Percentiles rank a stretch among this genome's conserved stretches.
Evolutionary conservation across 768 basidiomycete species (phyloP).

Genomic region (Kwoniella heveanensis): DNA sequence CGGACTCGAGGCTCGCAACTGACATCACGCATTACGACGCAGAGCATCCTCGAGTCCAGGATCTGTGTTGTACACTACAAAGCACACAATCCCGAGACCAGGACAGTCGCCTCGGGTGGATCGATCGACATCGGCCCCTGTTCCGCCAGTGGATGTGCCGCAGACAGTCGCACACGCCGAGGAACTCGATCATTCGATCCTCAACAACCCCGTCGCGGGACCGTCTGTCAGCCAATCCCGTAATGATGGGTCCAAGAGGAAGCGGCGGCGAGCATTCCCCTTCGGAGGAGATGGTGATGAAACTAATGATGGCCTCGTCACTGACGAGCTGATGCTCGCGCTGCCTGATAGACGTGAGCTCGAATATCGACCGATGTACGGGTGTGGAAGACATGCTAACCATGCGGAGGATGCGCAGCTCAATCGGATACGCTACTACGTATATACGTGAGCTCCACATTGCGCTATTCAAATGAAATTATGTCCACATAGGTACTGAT

Average conservation of each 20-base stretch:
- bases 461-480: background rate
- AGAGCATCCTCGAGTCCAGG: background rate
- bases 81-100: background rate
- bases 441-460: slow-evolving; percentile 8
- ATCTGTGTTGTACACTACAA: background rate
- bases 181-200: slow-evolving; percentile 22
- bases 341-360: slow-evolving; percentile 17
- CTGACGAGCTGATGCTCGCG: slow-evolving; percentile 8
- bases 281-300: slow-evolving; percentile 1
- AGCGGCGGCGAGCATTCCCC: slow-evolving; percentile 2
- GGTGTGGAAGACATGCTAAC: no score
- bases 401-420: no score
- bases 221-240: background rate
- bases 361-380: no score
- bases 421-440: slow-evolving; percentile 13
- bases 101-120: background rate
- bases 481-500: no score
- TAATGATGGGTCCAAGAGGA: background rate
- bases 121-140: background rate
- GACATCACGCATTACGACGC: no score
- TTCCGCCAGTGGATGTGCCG: slow-evolving; percentile 13
- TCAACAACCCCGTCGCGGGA: slow-evolving; percentile 10
- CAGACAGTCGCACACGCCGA: slow-evolving; percentile 21
- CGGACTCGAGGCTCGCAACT: no score
- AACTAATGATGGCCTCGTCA: slow-evolving; percentile 15